Evolutionary conservation across 495 filamentous ascomycete genomes (phyloP).

Genomic region (Neurospora sp.): DNA sequence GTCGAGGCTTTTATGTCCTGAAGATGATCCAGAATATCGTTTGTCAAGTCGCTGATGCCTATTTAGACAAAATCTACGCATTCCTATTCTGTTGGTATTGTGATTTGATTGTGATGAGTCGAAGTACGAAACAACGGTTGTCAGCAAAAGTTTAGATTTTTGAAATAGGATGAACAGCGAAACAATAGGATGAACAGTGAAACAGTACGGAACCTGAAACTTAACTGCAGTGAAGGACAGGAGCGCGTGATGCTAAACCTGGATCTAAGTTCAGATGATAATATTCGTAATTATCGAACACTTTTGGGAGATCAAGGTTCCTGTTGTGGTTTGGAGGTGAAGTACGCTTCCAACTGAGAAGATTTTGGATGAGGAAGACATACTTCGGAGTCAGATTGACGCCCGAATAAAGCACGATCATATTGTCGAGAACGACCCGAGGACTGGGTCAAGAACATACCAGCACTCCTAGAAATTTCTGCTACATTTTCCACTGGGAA

Average conservation of each 20-base stretch:
- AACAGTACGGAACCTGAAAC: background rate
- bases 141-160: fast-evolving
- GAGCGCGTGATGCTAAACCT: background rate
- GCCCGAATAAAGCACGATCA: no score
- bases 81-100: background rate
- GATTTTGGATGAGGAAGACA: background rate
- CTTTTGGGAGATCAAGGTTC: background rate
- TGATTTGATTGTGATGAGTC: background rate
- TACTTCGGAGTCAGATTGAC: no score
- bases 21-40: background rate
- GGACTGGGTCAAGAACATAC: background rate
- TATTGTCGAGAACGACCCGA: background rate
- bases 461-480: fast-evolving
- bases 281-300: background rate
- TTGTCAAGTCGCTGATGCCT: background rate
- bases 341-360: background rate
- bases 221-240: background rate
- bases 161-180: no score
- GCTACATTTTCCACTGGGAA: background rate
- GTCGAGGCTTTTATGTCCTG: background rate
- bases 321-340: background rate
- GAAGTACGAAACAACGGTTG: background rate
- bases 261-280: background rate
- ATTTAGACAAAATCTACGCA: background rate
- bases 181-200: background rate